Evolutionary conservation across 306 rosid genomes (phyloP).

Genomic region (Potentilla sterilis): DNA sequence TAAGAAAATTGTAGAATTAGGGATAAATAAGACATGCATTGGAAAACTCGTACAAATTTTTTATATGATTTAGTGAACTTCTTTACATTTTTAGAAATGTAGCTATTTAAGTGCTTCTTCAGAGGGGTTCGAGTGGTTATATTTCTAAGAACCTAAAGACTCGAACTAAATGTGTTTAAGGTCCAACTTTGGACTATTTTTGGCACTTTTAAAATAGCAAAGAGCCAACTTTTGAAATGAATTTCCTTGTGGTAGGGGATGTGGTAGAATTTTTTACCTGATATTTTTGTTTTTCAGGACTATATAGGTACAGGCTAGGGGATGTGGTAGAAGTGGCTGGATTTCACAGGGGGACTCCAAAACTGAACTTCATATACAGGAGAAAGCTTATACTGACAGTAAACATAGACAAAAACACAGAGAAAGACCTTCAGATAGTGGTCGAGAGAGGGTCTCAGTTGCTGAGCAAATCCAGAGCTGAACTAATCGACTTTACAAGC

Average conservation of each 20-base stretch:
- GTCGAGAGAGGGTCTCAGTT: constrained; percentile 65
- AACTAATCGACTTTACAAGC: constrained; percentile 80
- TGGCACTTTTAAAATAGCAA: neutral
- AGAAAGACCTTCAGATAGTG: constrained; percentile 80
- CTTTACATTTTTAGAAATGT: neutral
- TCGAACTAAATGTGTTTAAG: neutral
- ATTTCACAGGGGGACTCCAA: constrained; percentile 75
- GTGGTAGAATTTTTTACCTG: neutral
- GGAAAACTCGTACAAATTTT: neutral
- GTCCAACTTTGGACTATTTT: neutral
- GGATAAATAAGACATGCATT: neutral
- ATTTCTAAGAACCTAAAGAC: neutral
- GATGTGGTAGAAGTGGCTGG: constrained; percentile 91
- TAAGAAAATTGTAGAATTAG: neutral
- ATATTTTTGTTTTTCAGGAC: constrained; percentile 42
- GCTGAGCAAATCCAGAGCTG: constrained; percentile 45
- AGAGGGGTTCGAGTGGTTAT: neutral
- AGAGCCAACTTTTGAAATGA: neutral
- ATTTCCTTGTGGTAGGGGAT: neutral
- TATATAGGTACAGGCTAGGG: constrained; percentile 82
- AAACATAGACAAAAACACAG: constrained; percentile 89
- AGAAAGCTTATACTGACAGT: constrained; percentile 67
- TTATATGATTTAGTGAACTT: neutral
- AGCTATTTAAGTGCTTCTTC: neutral
- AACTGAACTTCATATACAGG: constrained; percentile 71